These are phyloP conservation scores for Aschersonia sp. DNA, from an alignment of 2,329 filamentous ascomycete genomes.

Conservation along the genomic window DNA sequence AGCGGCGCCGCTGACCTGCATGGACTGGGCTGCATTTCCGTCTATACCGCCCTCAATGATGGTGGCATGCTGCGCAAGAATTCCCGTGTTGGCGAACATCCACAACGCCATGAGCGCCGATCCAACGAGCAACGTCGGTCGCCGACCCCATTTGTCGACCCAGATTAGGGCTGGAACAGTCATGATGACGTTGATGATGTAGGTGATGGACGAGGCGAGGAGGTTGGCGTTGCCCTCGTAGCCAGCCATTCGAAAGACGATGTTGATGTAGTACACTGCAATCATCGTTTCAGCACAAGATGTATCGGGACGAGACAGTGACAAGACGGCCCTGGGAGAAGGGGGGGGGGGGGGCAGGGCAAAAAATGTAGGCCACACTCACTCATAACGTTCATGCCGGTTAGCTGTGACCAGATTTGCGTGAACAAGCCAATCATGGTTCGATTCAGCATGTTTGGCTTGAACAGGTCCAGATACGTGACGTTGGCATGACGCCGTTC, in stretches of 20 bases:
- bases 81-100: conserved; percentile 38
- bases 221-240: conserved; percentile 32
- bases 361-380: conserved; percentile 7
- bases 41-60: conserved; percentile 27
- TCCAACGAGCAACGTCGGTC: conserved; percentile 51
- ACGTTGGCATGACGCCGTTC: conserved; percentile 57
- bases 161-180: conserved; percentile 62
- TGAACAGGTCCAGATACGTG: conserved; percentile 57
- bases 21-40: conserved; percentile 30
- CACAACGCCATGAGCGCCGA: conserved; percentile 50
- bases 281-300: neutral
- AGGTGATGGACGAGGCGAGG: conserved; percentile 40
- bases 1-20: conserved; percentile 27
- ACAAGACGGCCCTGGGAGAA: too few species aligned
- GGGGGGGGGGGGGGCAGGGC: neutral
- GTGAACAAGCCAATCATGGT: conserved; percentile 36
- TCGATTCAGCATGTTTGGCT: conserved; percentile 46
- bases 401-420: conserved; percentile 42
- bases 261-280: conserved; percentile 47
- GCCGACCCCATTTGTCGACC: conserved; percentile 64
- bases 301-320: neutral
- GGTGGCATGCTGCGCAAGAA: conserved; percentile 32
- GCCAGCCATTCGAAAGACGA: conserved; percentile 24
- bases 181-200: conserved; percentile 68
- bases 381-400: conserved; percentile 47